phyloP scores from a whole-genome alignment of 225 moss, liverwort and hornwort species.

The Thuidium tamariscinum region DNA sequence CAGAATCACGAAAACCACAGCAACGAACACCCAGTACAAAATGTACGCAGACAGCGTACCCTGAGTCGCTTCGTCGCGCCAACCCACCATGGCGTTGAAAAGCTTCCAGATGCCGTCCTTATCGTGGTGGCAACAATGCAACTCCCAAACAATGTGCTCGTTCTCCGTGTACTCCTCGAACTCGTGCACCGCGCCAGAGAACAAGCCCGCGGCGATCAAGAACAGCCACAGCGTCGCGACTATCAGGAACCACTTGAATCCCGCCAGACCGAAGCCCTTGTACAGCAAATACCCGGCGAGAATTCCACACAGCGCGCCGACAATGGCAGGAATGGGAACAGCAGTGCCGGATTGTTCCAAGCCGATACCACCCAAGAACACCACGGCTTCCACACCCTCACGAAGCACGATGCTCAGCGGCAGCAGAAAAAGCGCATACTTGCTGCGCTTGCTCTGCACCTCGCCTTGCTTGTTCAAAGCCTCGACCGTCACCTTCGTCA shows the following conservation, averaged over 20 bases:
- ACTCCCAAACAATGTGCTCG: slow-evolving; percentile 8
- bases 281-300: neutral
- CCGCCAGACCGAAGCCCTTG: neutral
- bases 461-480: slow-evolving; percentile 4
- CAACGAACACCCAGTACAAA: neutral
- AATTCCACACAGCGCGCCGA: slow-evolving; percentile 6
- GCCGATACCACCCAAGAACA: slow-evolving; percentile 7
- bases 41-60: slow-evolving; percentile 3
- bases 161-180: slow-evolving; percentile 17
- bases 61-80: slow-evolving; percentile 13
- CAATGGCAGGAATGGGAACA: neutral
- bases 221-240: neutral
- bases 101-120: slow-evolving; percentile 12
- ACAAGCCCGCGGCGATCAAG: slow-evolving; percentile 3
- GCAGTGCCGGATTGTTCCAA: slow-evolving; percentile 2
- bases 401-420: slow-evolving; percentile 17
- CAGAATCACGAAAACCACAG: neutral
- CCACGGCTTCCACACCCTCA: slow-evolving; percentile 15
- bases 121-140: slow-evolving; percentile 16
- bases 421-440: slow-evolving; percentile 5
- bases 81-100: neutral
- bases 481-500: slow-evolving; percentile 9
- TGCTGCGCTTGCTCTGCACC: neutral
- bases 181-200: slow-evolving; percentile 10
- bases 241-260: neutral